Base-by-base conservation (phyloP, 345 rosid species). In the Trapa incisa region DNA sequence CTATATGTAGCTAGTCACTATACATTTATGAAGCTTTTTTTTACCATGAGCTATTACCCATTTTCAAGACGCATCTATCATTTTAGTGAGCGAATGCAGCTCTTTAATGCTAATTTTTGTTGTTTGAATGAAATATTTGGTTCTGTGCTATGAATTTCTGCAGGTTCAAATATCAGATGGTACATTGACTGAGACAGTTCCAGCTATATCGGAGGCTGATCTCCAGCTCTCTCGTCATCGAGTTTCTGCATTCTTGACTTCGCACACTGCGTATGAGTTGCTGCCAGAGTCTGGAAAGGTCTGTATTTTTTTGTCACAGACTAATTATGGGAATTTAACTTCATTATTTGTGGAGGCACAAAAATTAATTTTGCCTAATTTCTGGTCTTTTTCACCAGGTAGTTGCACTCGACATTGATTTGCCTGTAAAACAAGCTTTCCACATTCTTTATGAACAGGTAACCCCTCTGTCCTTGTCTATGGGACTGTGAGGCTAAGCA, bases 241-340 rank as follows among this genome's bases (percentile, higher is more conserved):
- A 22, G 72, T 91, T 61, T 82, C 93, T 68, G 78, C 77, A 54
- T 91, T 87, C 81, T 78, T 94, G 80, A 85, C 88, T 62, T 69
- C 82, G 16, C 92, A 88, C 60, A 91, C 88, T 64, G 94, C 92
- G 60, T 91, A 91, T 47, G 99, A 94, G 82, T 84, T 94, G 73
- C 89, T 94, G 77, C 99, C 99, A 8, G 91, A 87, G 81, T 94
- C 97, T 37, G 92, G 96, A 85, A 94, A 94, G 99, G 99, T 94
- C 75, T 81, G 96, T 70, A 72, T 77, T 57, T 71, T 66, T 79
- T 61, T 66, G 76, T 73, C 53, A 63, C 13, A 4, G 37, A 65
- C 39, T 47, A 43, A 47, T 33, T 52, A 38, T 35, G 13, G 71
- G 52, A 36, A 15, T 8, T 36, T 17, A 35, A 67, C 39, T 62